phyloP scores from a whole-genome alignment of 2,329 filamentous ascomycete genomes.

The Boeremia exigua region DNA sequence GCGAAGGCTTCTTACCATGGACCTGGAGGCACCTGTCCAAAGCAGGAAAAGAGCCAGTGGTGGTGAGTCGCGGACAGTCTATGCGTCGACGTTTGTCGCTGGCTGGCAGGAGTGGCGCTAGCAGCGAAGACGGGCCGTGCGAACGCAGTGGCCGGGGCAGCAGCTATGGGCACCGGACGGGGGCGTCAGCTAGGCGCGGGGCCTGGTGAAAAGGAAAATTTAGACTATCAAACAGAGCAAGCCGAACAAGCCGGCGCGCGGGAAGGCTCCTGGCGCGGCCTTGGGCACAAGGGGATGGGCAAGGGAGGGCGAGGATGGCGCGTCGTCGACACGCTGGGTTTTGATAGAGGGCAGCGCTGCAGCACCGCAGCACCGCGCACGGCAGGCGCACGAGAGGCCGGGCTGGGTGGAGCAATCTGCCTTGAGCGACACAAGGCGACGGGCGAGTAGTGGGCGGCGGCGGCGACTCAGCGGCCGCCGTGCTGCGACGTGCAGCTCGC shows the following conservation, averaged over 20 bases:
- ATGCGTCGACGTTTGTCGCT: conserved; percentile 44
- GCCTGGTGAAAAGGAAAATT: conserved; percentile 4
- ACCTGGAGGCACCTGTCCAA: conserved; percentile 45
- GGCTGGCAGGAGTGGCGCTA: conserved; percentile 37
- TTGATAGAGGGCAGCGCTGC: conserved; percentile 6
- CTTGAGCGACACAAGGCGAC: conserved; percentile 27
- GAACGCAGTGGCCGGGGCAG: conserved; percentile 30
- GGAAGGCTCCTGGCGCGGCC: conserved; percentile 6
- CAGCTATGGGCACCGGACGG: conserved; percentile 27
- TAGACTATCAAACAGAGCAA: neutral
- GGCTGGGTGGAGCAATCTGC: conserved; percentile 11
- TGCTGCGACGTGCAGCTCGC: conserved; percentile 29
- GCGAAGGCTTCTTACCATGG: conserved; percentile 46
- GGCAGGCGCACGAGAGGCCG: conserved; percentile 1
- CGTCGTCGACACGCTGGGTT: conserved; percentile 5
- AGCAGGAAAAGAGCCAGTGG: conserved; percentile 38
- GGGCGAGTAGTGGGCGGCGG: conserved; percentile 26
- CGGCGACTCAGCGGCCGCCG: conserved; percentile 24
- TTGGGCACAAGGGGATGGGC: conserved; percentile 4
- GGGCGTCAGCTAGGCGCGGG: conserved; percentile 25
- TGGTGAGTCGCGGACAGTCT: conserved; percentile 37
- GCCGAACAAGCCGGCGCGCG: conserved; percentile 4
- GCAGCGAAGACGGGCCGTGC: conserved; percentile 31
- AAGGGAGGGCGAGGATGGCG: neutral
- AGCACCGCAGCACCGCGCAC: too few species aligned